phyloP scores from a whole-genome alignment of 371 early-diverging fungal species.

The Lichtheimia ramosa region DNA sequence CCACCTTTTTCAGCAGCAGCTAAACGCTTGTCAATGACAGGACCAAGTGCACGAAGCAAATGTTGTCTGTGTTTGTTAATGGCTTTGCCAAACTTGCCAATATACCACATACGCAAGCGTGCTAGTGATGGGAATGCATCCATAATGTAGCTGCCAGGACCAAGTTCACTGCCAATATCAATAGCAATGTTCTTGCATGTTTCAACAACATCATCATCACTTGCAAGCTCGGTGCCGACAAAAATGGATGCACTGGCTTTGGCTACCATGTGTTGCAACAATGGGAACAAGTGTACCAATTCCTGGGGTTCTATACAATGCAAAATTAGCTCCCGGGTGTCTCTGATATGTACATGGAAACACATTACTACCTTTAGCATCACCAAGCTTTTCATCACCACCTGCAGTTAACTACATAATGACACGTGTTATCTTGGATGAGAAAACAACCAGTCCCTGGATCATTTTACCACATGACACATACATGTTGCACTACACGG shows the following conservation, averaged over 20 bases:
- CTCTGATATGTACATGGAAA: background rate
- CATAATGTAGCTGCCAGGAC: background rate
- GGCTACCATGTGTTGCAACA: constrained; percentile 21
- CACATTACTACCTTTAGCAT: background rate
- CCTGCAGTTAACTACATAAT: background rate
- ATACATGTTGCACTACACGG: constrained; percentile 13
- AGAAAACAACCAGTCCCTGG: too few relatives aligned
- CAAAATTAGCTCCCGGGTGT: background rate
- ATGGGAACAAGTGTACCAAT: constrained; percentile 14
- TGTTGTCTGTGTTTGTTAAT: background rate
- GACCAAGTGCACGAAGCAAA: background rate
- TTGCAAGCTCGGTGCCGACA: constrained; percentile 21
- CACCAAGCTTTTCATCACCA: constrained; percentile 3
- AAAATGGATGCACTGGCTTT: constrained; percentile 24
- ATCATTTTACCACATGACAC: background rate
- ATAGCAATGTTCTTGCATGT: constrained; percentile 21
- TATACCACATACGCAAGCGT: constrained; percentile 17
- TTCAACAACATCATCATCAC: constrained; percentile 15
- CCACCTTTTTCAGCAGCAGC: background rate
- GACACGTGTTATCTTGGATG: too few relatives aligned
- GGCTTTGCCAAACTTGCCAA: constrained; percentile 6
- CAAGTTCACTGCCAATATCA: constrained; percentile 18
- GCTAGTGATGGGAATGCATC: constrained; percentile 14
- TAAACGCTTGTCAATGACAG: constrained; percentile 5
- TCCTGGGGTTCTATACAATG: constrained; percentile 10